Percentiles rank a stretch among this genome's conserved stretches.
Conservation (phyloP, 108 stramenopile genomes). For the Cyclotella baltica region DNA sequence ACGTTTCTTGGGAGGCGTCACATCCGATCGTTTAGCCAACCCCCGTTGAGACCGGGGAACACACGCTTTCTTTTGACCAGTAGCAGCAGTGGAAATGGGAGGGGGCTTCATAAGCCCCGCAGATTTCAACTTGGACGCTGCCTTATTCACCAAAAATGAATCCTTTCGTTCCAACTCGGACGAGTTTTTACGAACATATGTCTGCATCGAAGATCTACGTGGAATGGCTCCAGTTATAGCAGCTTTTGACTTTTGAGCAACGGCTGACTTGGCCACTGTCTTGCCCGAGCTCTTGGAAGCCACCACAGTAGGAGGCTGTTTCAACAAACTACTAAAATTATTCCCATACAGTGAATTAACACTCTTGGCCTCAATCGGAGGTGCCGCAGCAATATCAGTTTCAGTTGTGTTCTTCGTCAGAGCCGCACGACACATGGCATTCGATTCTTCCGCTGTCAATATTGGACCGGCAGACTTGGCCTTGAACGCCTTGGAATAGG, state of each 20-base stretch:
- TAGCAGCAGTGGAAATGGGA: no score
- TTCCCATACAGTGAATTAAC: conserved; percentile 7
- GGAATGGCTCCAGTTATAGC: not conserved
- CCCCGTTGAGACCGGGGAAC: conserved; percentile 7
- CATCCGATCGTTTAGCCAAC: no score
- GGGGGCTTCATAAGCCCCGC: not conserved
- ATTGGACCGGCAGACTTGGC: not conserved
- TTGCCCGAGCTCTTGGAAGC: not conserved
- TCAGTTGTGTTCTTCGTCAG: not conserved
- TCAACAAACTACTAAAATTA: conserved; percentile 7
- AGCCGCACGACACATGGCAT: conserved; percentile 11
- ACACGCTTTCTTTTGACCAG: not conserved
- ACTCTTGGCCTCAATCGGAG: not conserved
- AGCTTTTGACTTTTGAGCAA: not conserved
- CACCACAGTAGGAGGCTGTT: conserved; percentile 4
- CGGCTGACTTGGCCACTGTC: not conserved
- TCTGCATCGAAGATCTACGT: not conserved
- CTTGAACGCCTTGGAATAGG: not conserved
- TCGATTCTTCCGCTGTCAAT: conserved; percentile 4
- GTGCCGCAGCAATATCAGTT: not conserved
- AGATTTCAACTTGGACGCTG: not conserved
- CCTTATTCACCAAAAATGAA: not conserved
- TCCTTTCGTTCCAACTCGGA: not conserved
- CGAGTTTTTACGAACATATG: not conserved
- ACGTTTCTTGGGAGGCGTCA: no score